A percentile compares a stretch with the other conserved stretches of the same genome.
phyloP scores from a whole-genome alignment of 768 basidiomycete species.

The Termitomyces sp. region DNA sequence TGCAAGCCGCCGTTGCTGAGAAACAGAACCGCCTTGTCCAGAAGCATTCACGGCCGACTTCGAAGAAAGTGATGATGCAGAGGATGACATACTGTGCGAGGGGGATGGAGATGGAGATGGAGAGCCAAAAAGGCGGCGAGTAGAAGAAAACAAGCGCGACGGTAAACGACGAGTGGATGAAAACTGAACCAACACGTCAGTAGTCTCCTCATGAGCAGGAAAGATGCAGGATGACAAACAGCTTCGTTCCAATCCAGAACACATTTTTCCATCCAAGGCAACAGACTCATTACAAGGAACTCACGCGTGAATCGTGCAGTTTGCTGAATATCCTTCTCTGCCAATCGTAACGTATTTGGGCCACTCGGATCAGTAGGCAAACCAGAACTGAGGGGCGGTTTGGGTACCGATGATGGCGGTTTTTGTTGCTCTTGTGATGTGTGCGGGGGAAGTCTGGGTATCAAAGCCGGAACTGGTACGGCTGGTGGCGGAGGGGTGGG shows the following conservation, averaged over 20 bases:
- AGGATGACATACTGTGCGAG: slow-evolving; percentile 29
- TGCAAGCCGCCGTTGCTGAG: slow-evolving; percentile 80
- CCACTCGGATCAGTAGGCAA: slow-evolving; percentile 19
- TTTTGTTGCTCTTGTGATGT: slow-evolving; percentile 27
- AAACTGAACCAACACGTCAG: slow-evolving; percentile 36
- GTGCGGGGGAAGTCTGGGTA: slow-evolving; percentile 62
- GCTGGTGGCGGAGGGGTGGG: slow-evolving; percentile 61
- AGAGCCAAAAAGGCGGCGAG: slow-evolving; percentile 76
- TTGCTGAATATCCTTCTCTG: slow-evolving; percentile 68
- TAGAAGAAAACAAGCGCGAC: slow-evolving; percentile 81
- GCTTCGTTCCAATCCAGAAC: slow-evolving; percentile 92
- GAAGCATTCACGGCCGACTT: slow-evolving; percentile 30
- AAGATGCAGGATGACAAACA: slow-evolving; percentile 25
- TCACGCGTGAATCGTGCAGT: slow-evolving; percentile 79
- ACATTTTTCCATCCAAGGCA: slow-evolving; percentile 97
- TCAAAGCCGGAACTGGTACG: slow-evolving; percentile 57
- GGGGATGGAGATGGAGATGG: slow-evolving; percentile 43
- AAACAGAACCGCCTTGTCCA: slow-evolving; percentile 15
- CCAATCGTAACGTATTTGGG: slow-evolving; percentile 46
- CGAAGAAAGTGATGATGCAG: slow-evolving; percentile 34
- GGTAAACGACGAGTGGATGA: slow-evolving; percentile 74
- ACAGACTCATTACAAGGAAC: slow-evolving; percentile 80
- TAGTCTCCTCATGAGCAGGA: not conserved
- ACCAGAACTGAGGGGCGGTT: slow-evolving; percentile 13
- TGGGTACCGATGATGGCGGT: slow-evolving; percentile 8